Evolutionary conservation across 75 land plant genomes (phyloP), one percentile per base, ranked within the genome.

Genomic region (Pinus albicaulis): DNA sequence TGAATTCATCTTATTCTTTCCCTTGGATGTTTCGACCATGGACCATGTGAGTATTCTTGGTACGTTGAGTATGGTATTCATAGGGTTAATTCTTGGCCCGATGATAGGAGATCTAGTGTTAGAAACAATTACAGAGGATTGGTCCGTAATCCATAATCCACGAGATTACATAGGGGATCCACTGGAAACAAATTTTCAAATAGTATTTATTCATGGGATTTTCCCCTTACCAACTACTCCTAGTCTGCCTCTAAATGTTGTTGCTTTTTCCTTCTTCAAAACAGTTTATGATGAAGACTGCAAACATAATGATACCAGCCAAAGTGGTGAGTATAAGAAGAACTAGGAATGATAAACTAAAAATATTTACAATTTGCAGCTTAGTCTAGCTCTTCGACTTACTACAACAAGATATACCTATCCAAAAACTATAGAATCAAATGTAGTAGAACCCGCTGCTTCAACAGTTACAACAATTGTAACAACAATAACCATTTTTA

Each of bases 121-220:
- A 72, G 57, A 24, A 72, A 52, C 57, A 55, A 31, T 72, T 38
- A 59, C 6, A 20, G 60, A 59, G 22, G 60, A 0, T 20, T 22
- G 26, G 57, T 55, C 5, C 74, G 14, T 55, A 17, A 48, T 22
- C 25, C 74, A 12, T 22, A 26, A 23, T 72, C 31, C 6, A 17
- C 74, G 56, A 81, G 88, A 55, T 61, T 84, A 48, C 76, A 74
- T 55, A 73, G 86, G 23, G 73, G 80, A 55, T 81, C 84, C 22
- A 84, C 84, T 64, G 86, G 84, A 13, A 76, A 84, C 8, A 84
- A 84, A 58, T 77, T 62, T 59, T 36, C 84, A 15, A 84, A 84
- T 56, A 84, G 86, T 58, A 48, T 76, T 68, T 55, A 52, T 26
- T 80, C 85, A 2, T 75, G 79, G 55, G 86, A 84, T 71, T 57